Conservation (phyloP, 148 eudicot genomes). For the Cornus florida region DNA sequence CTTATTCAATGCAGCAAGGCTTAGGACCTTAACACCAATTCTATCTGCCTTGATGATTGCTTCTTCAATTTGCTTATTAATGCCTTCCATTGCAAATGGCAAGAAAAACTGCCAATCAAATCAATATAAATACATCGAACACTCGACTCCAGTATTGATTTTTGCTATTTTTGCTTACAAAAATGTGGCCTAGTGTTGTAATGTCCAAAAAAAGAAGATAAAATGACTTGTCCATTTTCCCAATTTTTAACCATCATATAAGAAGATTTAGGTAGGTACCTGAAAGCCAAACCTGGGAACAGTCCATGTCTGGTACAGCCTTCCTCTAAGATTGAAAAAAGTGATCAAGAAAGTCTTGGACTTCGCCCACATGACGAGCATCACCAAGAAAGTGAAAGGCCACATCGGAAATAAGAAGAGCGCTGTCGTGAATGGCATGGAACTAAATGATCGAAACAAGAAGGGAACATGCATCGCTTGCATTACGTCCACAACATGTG, state of each 20-base stretch:
- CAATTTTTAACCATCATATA: too few relatives aligned
- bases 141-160: too few relatives aligned
- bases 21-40: constrained; percentile 51
- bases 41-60: constrained; percentile 53
- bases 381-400: constrained; percentile 35
- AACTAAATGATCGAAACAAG: constrained; percentile 44
- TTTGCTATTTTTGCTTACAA: too few relatives aligned
- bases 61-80: constrained; percentile 50
- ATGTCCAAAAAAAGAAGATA: too few relatives aligned
- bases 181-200: too few relatives aligned
- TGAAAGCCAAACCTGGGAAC: constrained; percentile 63
- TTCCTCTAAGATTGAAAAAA: constrained; percentile 44
- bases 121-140: not conserved
- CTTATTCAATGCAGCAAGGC: constrained; percentile 61
- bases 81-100: constrained; percentile 56
- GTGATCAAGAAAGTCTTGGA: constrained; percentile 44
- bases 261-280: constrained; percentile 20
- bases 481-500: constrained; percentile 46
- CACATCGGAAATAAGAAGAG: constrained; percentile 45
- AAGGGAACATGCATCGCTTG: constrained; percentile 46
- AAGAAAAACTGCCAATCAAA: constrained; percentile 33
- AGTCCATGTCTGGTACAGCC: constrained; percentile 37
- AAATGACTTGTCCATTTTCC: too few relatives aligned
- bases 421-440: constrained; percentile 29
- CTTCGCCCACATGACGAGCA: constrained; percentile 52